Conservation (phyloP, 768 basidiomycete genomes). For the Lactifluus subvellereus region DNA sequence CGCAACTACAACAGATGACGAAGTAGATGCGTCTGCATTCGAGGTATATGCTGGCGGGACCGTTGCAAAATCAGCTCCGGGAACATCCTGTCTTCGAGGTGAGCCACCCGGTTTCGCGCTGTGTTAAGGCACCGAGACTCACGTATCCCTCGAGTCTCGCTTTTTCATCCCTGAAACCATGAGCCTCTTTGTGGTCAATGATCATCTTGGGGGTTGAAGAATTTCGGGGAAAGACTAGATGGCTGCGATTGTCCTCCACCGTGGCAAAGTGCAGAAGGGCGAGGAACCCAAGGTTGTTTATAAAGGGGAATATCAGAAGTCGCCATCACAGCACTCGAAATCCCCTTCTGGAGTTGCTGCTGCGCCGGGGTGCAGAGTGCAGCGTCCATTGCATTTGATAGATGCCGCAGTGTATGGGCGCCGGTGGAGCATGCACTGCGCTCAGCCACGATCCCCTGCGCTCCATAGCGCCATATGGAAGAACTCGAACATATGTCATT, state of each 20-base stretch:
- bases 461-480: too few relatives aligned
- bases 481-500: not conserved
- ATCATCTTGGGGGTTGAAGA: not conserved
- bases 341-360: not conserved
- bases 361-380: too few relatives aligned
- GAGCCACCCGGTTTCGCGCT: not conserved
- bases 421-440: not conserved
- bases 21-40: not conserved
- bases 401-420: not conserved
- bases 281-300: not conserved
- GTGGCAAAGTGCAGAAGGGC: not conserved
- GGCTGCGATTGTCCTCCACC: not conserved
- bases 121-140: not conserved
- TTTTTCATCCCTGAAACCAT: not conserved
- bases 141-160: conserved; percentile 1
- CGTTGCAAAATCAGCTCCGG: not conserved
- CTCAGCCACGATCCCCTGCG: too few relatives aligned
- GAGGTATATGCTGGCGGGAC: not conserved
- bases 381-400: not conserved
- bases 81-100: not conserved
- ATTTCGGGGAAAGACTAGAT: not conserved
- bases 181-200: not conserved
- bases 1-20: conserved; percentile 1
- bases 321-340: not conserved
- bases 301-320: not conserved